Evolutionary conservation across 2,329 filamentous ascomycete species (phyloP).

Genomic region (Escovopsis sp.): DNA sequence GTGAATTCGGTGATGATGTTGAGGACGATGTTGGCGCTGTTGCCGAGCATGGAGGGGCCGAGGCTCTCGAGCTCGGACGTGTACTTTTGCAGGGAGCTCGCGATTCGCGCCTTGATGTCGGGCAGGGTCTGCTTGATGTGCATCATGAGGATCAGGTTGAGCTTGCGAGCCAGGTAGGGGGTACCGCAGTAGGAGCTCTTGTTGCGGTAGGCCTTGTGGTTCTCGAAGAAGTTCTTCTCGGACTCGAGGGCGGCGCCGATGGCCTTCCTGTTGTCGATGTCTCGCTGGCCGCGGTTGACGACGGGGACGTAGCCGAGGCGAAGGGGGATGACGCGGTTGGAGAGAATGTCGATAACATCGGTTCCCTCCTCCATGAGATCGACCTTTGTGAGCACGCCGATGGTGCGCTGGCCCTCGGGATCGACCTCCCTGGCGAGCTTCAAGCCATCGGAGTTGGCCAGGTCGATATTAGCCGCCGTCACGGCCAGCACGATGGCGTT

Average conservation of each 20-base stretch:
- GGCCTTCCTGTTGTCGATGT: conserved; percentile 96
- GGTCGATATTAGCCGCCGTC: conserved; percentile 90
- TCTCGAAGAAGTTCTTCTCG: conserved; percentile 95
- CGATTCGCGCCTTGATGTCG: conserved; percentile 94
- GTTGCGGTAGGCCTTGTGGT: conserved; percentile 96
- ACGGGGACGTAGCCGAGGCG: conserved; percentile 92
- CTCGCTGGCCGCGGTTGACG: conserved; percentile 92
- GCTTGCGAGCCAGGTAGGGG: conserved; percentile 87
- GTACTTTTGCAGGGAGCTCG: conserved; percentile 90
- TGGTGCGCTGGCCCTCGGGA: conserved; percentile 91
- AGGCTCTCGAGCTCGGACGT: conserved; percentile 64
- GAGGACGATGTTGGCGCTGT: conserved; percentile 89
- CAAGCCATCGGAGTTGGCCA: conserved; percentile 95
- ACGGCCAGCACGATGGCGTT: conserved; percentile 97
- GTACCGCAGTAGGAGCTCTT: conserved; percentile 98
- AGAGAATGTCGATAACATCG: conserved; percentile 95
- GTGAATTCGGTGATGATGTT: conserved; percentile 99
- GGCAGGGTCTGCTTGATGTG: conserved; percentile 99
- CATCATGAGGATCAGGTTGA: conserved; percentile 99
- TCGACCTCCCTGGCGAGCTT: conserved; percentile 95
- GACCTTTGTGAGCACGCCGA: conserved; percentile 96
- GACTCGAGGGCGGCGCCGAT: conserved; percentile 84
- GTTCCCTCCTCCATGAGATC: conserved; percentile 98
- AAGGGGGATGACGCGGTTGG: conserved; percentile 90
- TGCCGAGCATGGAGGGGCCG: conserved; percentile 88